A percentile compares a stretch with the other conserved stretches of the same genome.
These are phyloP conservation scores for Pythium dissotocum DNA, from an alignment of 352 stramenopile genomes.

Conservation along the genomic window DNA sequence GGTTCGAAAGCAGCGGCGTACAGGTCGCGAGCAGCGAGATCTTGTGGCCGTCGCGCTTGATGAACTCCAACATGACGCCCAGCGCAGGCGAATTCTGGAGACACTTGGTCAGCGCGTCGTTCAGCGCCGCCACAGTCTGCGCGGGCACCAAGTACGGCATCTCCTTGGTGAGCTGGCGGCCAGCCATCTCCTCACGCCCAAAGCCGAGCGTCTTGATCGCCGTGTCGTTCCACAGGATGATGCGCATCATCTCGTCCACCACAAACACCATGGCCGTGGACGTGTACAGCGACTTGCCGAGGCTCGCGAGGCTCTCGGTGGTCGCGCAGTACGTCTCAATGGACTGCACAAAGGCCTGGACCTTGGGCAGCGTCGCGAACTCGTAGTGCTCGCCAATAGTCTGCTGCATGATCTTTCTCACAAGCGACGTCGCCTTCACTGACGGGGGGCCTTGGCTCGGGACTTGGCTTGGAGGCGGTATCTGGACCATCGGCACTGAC, in stretches of 20 bases:
- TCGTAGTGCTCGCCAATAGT: conserved; percentile 78
- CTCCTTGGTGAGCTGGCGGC: conserved; percentile 68
- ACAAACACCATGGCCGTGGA: conserved; percentile 77
- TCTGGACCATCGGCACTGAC: background rate
- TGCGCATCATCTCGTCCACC: conserved; percentile 81
- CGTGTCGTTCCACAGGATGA: conserved; percentile 86
- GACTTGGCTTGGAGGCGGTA: background rate
- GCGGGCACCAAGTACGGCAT: conserved; percentile 69
- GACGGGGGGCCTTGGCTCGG: background rate
- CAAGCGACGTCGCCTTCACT: conserved; percentile 43
- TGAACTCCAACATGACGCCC: conserved; percentile 61
- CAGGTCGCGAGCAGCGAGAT: conserved; percentile 70
- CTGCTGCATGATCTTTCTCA: conserved; percentile 77
- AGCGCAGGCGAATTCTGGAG: conserved; percentile 50
- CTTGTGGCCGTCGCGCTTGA: conserved; percentile 56
- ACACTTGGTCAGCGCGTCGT: conserved; percentile 63
- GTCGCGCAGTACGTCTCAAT: conserved; percentile 77
- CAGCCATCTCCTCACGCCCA: conserved; percentile 79
- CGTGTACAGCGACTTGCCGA: conserved; percentile 85
- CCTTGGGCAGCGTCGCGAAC: conserved; percentile 58
- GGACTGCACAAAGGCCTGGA: conserved; percentile 73
- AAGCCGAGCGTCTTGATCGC: conserved; percentile 76
- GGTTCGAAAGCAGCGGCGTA: conserved; percentile 73
- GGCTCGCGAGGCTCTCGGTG: conserved; percentile 74
- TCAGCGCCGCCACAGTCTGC: conserved; percentile 48